Percentiles rank a stretch among this genome's conserved stretches.
Conservation (phyloP, 2,329 filamentous ascomycete species). For the Neonectria neomacrospora region DNA sequence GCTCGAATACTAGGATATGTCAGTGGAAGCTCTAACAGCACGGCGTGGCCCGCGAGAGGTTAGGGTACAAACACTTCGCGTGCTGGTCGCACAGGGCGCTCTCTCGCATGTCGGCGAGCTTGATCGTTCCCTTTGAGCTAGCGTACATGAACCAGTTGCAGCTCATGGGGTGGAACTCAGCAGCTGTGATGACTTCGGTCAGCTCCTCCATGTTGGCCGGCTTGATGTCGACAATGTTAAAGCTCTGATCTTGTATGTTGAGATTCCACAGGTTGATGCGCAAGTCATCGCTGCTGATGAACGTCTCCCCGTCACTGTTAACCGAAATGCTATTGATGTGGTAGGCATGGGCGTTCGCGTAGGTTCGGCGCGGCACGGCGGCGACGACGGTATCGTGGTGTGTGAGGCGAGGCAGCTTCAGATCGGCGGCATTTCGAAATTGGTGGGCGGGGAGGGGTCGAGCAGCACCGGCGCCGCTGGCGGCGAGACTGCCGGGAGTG, state of each 20-base stretch:
- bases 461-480: constrained; percentile 81
- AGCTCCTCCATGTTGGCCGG: constrained; percentile 99
- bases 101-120: constrained; percentile 97
- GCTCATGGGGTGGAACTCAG: constrained; percentile 95
- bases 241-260: constrained; percentile 99
- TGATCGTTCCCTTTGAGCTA: constrained; percentile 98
- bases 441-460: constrained; percentile 74
- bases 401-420: constrained; percentile 95
- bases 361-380: constrained; percentile 93
- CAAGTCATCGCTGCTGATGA: constrained; percentile 97
- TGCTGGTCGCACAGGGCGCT: constrained; percentile 96
- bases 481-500: constrained; percentile 78
- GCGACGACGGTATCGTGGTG: constrained; percentile 99
- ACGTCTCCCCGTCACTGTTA: constrained; percentile 98
- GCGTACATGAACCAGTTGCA: constrained; percentile 99
- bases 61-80: constrained; percentile 76
- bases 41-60: background rate
- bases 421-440: constrained; percentile 82
- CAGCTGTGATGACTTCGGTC: constrained; percentile 97
- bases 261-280: constrained; percentile 99
- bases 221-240: constrained; percentile 99
- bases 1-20: constrained; percentile 83
- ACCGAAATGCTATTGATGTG: constrained; percentile 99
- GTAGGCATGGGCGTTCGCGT: constrained; percentile 98
- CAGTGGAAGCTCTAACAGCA: constrained; percentile 31